phyloP scores from a whole-genome alignment of 164 flowering plant species.

The Sedum album region DNA sequence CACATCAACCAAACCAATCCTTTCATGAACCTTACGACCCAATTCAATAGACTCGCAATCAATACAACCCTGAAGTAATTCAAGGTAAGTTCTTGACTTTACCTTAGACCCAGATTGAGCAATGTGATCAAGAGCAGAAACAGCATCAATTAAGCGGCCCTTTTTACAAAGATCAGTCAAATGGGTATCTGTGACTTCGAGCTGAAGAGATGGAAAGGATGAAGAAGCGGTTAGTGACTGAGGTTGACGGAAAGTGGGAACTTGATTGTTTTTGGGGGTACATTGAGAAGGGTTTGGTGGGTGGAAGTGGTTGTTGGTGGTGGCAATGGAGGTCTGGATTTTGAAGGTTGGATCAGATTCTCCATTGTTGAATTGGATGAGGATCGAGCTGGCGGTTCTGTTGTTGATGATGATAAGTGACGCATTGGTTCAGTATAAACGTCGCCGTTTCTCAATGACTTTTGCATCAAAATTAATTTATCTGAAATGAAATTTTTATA shows the following conservation, averaged over 20 bases:
- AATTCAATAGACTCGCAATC: slow-evolving; percentile 24
- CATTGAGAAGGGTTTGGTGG: slow-evolving; percentile 12
- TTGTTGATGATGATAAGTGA: not conserved
- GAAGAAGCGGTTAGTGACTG: not conserved
- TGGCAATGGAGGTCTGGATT: slow-evolving; percentile 20
- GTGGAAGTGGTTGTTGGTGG: slow-evolving; percentile 11
- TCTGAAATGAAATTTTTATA: too few species aligned
- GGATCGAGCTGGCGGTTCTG: not conserved
- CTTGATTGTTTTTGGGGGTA: slow-evolving; percentile 14
- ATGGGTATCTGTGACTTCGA: slow-evolving; percentile 19
- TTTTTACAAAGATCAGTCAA: slow-evolving; percentile 30
- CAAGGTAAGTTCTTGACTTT: slow-evolving; percentile 22
- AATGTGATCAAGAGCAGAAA: slow-evolving; percentile 31
- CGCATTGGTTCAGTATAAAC: too few species aligned
- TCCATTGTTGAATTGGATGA: slow-evolving; percentile 18
- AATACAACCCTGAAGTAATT: slow-evolving; percentile 41
- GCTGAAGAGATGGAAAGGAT: not conserved
- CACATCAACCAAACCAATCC: slow-evolving; percentile 19
- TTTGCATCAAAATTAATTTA: too few species aligned
- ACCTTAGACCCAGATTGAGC: slow-evolving; percentile 30
- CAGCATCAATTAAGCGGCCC: slow-evolving; percentile 39
- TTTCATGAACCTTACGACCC: slow-evolving; percentile 43
- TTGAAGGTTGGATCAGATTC: slow-evolving; percentile 18
- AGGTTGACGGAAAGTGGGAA: slow-evolving; percentile 14
- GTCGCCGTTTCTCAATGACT: too few species aligned